These are phyloP conservation scores for Penicillium cataractarum DNA, from an alignment of 495 filamentous ascomycete genomes.

Conservation along the genomic window DNA sequence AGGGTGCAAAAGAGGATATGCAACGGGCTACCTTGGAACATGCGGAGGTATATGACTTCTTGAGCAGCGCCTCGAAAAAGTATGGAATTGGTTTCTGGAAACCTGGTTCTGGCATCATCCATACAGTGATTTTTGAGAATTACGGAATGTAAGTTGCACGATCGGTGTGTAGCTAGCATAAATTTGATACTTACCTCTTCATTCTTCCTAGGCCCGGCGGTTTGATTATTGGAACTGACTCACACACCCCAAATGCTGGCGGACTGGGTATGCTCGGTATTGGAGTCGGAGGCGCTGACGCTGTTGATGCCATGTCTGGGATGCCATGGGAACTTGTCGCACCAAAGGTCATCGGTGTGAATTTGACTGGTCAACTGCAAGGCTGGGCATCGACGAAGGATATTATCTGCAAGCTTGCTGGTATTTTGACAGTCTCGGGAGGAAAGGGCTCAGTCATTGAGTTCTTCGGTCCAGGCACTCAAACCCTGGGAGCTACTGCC, in stretches of 20 bases:
- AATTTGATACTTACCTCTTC: neutral
- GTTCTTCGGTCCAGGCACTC: slow-evolving; percentile 85
- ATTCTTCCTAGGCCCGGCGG: slow-evolving; percentile 69
- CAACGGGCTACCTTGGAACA: slow-evolving; percentile 77
- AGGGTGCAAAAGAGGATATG: slow-evolving; percentile 82
- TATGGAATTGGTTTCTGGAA: slow-evolving; percentile 97
- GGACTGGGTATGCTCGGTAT: slow-evolving; percentile 95
- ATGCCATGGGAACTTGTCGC: slow-evolving; percentile 98
- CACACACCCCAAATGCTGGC: slow-evolving; percentile 97
- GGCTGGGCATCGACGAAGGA: slow-evolving; percentile 98
- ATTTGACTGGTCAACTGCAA: slow-evolving; percentile 82
- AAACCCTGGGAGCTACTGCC: slow-evolving; percentile 66
- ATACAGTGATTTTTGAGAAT: slow-evolving; percentile 92
- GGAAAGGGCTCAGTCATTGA: slow-evolving; percentile 97
- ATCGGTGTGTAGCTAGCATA: neutral
- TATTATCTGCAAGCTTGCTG: slow-evolving; percentile 97
- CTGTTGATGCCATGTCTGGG: slow-evolving; percentile 97
- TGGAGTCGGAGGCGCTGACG: slow-evolving; percentile 98
- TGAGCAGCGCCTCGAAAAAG: slow-evolving; percentile 83
- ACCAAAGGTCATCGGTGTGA: slow-evolving; percentile 94
- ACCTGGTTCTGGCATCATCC: slow-evolving; percentile 92
- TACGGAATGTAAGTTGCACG: slow-evolving; percentile 69
- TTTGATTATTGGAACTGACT: slow-evolving; percentile 97
- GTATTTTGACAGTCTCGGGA: slow-evolving; percentile 95
- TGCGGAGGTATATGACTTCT: slow-evolving; percentile 94